Evolutionary conservation across 2,329 filamentous ascomycete genomes (phyloP).

Genomic region (Sporothrix humicola): DNA sequence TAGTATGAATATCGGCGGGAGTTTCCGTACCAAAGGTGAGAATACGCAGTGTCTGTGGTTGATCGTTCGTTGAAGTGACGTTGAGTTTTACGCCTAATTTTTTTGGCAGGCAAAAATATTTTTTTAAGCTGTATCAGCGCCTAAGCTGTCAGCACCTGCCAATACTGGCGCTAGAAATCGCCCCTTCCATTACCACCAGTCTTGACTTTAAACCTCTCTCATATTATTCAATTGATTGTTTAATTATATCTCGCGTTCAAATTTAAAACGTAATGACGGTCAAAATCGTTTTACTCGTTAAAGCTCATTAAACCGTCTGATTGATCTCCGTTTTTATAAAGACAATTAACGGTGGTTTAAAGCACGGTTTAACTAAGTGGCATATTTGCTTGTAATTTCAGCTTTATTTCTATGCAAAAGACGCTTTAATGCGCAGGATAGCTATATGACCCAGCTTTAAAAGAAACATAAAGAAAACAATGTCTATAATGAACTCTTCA

Average conservation of each 20-base stretch:
- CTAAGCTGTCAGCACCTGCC: neutral
- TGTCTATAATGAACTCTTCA: too few species aligned
- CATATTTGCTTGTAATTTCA: neutral
- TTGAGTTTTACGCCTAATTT: neutral
- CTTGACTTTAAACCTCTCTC: neutral
- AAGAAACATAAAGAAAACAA: too few species aligned
- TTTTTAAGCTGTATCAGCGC: slow-evolving; percentile 14
- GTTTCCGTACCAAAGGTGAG: too few species aligned
- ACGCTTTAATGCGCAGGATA: neutral
- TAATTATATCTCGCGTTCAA: neutral
- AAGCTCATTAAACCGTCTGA: too few species aligned
- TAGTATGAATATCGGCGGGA: neutral
- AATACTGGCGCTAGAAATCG: neutral
- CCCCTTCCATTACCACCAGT: neutral
- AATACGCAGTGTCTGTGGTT: neutral
- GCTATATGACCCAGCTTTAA: too few species aligned
- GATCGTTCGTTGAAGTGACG: neutral
- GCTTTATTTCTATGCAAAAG: neutral
- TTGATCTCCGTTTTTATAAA: too few species aligned
- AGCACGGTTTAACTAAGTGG: too few species aligned
- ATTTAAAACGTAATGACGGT: too few species aligned
- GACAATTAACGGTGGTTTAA: too few species aligned
- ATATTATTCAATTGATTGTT: neutral
- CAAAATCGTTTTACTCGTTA: too few species aligned
- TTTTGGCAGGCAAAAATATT: slow-evolving; percentile 15